Conservation (phyloP, 129 eudicot species). For the Oenanthe sinensis region DNA sequence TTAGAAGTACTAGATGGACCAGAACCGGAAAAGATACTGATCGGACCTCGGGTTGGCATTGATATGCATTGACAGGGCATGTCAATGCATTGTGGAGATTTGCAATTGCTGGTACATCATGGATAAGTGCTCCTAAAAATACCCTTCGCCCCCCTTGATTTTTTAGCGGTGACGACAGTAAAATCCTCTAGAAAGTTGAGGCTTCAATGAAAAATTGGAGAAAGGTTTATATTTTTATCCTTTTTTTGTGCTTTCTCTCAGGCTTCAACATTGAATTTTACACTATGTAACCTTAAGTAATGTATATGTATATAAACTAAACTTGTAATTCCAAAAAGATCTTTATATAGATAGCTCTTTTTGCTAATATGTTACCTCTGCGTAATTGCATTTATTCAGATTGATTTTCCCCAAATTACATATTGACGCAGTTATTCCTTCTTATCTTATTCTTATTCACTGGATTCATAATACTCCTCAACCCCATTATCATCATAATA, state of each 20-base stretch:
- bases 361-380: not conserved
- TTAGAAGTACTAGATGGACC: slow-evolving; percentile 83
- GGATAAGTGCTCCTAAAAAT: slow-evolving; percentile 94
- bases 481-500: slow-evolving; percentile 24
- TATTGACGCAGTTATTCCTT: not conserved
- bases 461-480: slow-evolving; percentile 17
- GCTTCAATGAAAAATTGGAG: not conserved
- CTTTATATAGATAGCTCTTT: not conserved
- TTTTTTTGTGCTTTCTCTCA: too few relatives aligned
- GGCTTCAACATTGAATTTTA: not conserved
- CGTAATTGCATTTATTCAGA: slow-evolving; percentile 4
- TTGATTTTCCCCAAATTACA: not conserved
- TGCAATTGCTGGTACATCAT: slow-evolving; percentile 65
- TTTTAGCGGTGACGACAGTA: not conserved
- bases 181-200: not conserved
- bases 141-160: slow-evolving; percentile 46
- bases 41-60: slow-evolving; percentile 88
- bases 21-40: slow-evolving; percentile 53
- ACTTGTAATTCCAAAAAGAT: not conserved
- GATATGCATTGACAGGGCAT: slow-evolving; percentile 78
- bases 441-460: slow-evolving; percentile 23
- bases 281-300: not conserved
- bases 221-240: not conserved
- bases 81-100: slow-evolving; percentile 82
- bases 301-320: not conserved